Evolutionary conservation across 129 eudicot genomes (phyloP), one percentile per base, ranked within the genome.

Genomic region (Logfia minima): DNA sequence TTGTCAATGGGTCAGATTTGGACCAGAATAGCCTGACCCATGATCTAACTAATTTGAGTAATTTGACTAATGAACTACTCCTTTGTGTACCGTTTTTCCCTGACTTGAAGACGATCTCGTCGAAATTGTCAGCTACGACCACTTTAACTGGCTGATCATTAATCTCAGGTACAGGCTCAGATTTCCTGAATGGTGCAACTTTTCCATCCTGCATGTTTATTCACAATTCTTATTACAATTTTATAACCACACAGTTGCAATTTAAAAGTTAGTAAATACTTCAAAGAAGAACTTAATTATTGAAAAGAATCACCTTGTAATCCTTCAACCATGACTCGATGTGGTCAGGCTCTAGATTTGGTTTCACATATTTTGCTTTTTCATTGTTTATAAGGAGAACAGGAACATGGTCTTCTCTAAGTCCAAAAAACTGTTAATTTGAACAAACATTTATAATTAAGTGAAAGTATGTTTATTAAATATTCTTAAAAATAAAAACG

Each of bases 121-220:
- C 70, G 22, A 94, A 79, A 80, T 32, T 91, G 79, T 91, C 93
- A 60, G 90, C 96, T 61, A 94, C 98, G 21, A 91, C 89, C 68
- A 89, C 93, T 82, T 94, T 94, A 64, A 94, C 93, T 13, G 93
- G 91, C 58, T 91, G 96, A 71, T 80, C 69, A 75, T 91, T 94
- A 61, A 59, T 81, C 75, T 84, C 92, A 0, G 98, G 98, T 68
- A 94, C 68, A 58, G 96, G 89, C 75, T 94, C 97, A 8, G 98
- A 94, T 76, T 94, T 94, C 67, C 76, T 80, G 80, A 73, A 91
- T 23, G 97, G 88, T 76, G 83, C 70, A 76, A 91, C 85, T 24
- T 80, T 89, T 24, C 97, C 98, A 65, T 91, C 97, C 98, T 94
- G 84, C 72, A 71, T 52, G 39, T 76, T 31, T 61, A 61, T 48